Conservation (phyloP, 2,329 filamentous ascomycete genomes). For the Pezicula rhizophila region DNA sequence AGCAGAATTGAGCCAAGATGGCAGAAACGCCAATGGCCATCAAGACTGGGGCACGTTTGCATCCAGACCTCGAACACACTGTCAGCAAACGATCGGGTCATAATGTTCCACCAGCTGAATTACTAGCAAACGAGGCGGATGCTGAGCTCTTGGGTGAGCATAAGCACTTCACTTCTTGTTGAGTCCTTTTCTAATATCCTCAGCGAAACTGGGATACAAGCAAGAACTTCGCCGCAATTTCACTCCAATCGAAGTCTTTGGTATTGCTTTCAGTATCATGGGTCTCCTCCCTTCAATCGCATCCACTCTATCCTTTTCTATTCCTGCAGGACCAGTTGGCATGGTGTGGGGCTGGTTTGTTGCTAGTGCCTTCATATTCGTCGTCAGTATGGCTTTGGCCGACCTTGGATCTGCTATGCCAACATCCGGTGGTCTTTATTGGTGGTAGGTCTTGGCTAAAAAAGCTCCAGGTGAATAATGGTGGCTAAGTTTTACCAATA, state of each 20-base stretch:
- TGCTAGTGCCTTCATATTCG: conserved; percentile 50
- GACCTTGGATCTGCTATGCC: conserved; percentile 50
- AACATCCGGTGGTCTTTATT: conserved; percentile 53
- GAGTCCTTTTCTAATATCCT: not conserved
- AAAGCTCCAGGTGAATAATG: not conserved
- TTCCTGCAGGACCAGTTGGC: conserved; percentile 52
- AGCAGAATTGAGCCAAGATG: not conserved
- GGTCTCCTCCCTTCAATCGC: conserved; percentile 55
- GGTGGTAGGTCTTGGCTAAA: conserved; percentile 18
- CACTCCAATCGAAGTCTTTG: conserved; percentile 56
- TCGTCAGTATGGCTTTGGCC: conserved; percentile 54
- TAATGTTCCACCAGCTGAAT: conserved; percentile 13
- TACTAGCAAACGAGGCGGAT: conserved; percentile 24
- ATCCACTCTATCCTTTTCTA: conserved; percentile 50
- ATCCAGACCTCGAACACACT: conserved; percentile 19
- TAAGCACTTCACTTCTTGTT: not conserved
- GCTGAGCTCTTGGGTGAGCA: conserved; percentile 26
- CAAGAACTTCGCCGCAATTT: conserved; percentile 58
- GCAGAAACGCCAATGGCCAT: conserved; percentile 3
- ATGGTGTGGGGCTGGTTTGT: conserved; percentile 59
- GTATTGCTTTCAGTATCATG: conserved; percentile 55
- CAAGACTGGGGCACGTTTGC: not conserved
- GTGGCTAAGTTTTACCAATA: conserved; percentile 26
- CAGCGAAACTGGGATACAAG: conserved; percentile 34
- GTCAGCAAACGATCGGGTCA: conserved; percentile 10